Conservation (phyloP, 2,329 filamentous ascomycete genomes). For the Calonectria crousiana region DNA sequence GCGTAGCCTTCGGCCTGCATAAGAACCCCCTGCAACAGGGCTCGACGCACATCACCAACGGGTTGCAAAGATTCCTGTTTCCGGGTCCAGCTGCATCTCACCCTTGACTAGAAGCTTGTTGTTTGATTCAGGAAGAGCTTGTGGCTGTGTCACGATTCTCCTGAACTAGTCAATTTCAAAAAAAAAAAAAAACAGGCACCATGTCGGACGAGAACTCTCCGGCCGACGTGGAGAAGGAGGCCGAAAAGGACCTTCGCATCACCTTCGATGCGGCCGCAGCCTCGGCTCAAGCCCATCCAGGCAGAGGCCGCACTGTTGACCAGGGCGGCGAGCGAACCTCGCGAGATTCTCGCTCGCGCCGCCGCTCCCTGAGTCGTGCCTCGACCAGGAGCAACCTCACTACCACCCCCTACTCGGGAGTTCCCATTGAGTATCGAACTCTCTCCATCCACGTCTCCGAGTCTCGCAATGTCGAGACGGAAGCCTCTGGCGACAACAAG, state of each 20-base stretch:
- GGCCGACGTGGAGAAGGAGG: constrained; percentile 8
- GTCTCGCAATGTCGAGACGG: constrained; percentile 46
- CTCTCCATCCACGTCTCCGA: constrained; percentile 55
- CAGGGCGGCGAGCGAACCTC: neutral
- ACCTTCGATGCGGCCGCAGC: neutral
- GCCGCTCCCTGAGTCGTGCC: constrained; percentile 37
- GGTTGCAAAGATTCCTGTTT: neutral
- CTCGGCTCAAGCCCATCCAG: neutral
- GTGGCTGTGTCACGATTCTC: constrained; percentile 1
- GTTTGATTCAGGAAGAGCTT: neutral
- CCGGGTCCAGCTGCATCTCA: neutral
- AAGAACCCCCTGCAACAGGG: neutral
- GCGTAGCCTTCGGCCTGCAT: neutral
- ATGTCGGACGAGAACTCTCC: constrained; percentile 13
- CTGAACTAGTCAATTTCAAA: constrained; percentile 6
- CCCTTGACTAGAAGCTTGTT: neutral
- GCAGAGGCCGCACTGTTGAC: neutral
- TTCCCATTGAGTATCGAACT: constrained; percentile 56
- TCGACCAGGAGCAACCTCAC: constrained; percentile 37
- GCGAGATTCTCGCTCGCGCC: constrained; percentile 36
- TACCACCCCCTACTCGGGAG: constrained; percentile 50
- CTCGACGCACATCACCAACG: neutral
- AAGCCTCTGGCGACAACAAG: constrained; percentile 20
- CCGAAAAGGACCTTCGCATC: constrained; percentile 10
- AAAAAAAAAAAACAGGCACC: neutral